phyloP scores from a whole-genome alignment of 75 land plant species.

The Picea glauca region DNA sequence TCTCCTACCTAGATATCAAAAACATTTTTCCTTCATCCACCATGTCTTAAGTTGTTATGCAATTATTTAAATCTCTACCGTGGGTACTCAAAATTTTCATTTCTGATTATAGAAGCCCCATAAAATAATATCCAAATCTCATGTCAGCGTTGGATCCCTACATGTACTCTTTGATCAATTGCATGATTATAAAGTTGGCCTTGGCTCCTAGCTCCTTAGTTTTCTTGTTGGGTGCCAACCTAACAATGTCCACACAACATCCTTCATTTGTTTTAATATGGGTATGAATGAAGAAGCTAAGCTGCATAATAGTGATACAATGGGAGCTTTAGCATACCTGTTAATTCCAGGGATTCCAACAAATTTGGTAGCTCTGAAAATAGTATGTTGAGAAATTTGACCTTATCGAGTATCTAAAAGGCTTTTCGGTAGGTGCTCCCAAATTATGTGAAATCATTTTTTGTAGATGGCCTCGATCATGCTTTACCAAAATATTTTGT shows the following conservation, averaged over 20 bases:
- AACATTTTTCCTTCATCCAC: slow-evolving; percentile 68
- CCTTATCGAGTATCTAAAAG: neutral
- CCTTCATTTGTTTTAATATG: too few relatives aligned
- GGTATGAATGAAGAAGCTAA: too few relatives aligned
- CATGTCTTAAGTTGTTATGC: slow-evolving; percentile 15
- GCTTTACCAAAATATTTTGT: too few relatives aligned
- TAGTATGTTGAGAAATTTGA: neutral
- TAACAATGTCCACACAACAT: too few relatives aligned
- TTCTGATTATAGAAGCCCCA: slow-evolving; percentile 26
- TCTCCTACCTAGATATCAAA: slow-evolving; percentile 74
- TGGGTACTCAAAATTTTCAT: slow-evolving; percentile 5
- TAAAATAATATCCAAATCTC: slow-evolving; percentile 21
- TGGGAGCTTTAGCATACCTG: slow-evolving; percentile 12
- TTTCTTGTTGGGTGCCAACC: slow-evolving; percentile 12
- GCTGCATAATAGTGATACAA: too few relatives aligned
- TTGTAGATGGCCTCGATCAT: too few relatives aligned
- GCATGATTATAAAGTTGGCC: slow-evolving; percentile 19
- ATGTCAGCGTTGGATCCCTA: neutral
- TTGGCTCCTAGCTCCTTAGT: slow-evolving; percentile 31
- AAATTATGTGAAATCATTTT: neutral
- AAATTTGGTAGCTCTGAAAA: slow-evolving; percentile 1
- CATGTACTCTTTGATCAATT: slow-evolving; percentile 15
- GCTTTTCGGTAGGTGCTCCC: neutral
- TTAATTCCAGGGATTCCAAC: neutral
- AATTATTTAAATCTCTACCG: neutral